Evolutionary conservation across 2,329 filamentous ascomycete species (phyloP), one percentile per base, ranked within the genome.

Genomic region (Myriosclerotinia duriaeana): DNA sequence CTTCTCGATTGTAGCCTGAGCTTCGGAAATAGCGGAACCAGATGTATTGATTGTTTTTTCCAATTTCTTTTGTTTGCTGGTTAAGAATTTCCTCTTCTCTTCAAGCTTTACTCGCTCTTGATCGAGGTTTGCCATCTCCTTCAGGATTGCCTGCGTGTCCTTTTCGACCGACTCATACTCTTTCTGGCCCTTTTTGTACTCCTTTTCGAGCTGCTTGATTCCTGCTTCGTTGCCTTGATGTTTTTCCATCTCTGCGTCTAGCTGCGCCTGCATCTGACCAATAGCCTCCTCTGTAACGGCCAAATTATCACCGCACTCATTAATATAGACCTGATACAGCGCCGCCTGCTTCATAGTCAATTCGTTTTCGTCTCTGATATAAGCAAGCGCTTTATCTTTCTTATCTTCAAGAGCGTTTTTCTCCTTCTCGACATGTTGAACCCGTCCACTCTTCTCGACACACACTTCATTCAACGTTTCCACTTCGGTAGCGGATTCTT

Each of bases 401-500:
- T 97, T 98, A 77, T 96, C 93, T 75, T 97, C 95, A 2, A 99
- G 85, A 58, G 88, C 84, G 71, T 91, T 92, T 82, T 92, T 97
- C 78, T 99, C 95, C 78, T 97, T 99, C 78, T 99, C 95, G 0
- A 99, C 95, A 74, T 97, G 94, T 78, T 98, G 93, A 1, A 99
- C 95, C 69, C 96, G 91, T 46, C 88, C 91, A 72, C 91, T 97
- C 82, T 99, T 99, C 78, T 99, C 95, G 73, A 92, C 84, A 76
- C 95, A 99, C 2, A 96, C 87, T 74, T 99, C 95, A 76, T 99
- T 99, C 65, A 98, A 84, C 0, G 87, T 88, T 78, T 99, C 95
- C 0, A 97, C 92, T 78, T 98, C 92, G 1, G 89, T 81, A 0
- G 93, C 94, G 0, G 93, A 89, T 79, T 99, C 95, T 73, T 99